These are phyloP conservation scores for Recurvomyces mirabilis DNA, from an alignment of 495 filamentous ascomycete genomes.

Conservation along the genomic window DNA sequence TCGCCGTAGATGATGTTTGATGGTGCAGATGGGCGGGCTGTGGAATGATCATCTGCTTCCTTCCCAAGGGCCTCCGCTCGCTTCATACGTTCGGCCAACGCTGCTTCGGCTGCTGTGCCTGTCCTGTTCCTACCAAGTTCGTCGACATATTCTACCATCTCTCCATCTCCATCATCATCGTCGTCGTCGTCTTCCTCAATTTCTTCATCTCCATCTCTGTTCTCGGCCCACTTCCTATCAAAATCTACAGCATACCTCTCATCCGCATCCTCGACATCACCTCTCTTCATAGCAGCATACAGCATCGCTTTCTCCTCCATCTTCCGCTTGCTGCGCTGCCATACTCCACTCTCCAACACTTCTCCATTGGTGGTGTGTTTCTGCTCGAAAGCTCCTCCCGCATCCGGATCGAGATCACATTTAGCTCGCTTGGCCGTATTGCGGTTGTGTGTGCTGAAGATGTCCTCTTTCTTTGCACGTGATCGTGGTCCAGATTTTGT, in stretches of 20 bases:
- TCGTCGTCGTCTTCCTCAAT: slow-evolving; percentile 33
- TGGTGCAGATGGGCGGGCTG: slow-evolving; percentile 52
- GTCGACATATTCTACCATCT: slow-evolving; percentile 71
- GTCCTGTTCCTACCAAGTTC: slow-evolving; percentile 73
- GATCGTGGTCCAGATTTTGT: slow-evolving; percentile 41
- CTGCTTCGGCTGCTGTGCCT: slow-evolving; percentile 53
- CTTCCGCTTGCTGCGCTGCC: slow-evolving; percentile 56
- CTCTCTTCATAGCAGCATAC: slow-evolving; percentile 75
- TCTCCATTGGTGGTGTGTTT: slow-evolving; percentile 35
- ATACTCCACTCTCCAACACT: slow-evolving; percentile 34
- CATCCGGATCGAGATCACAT: slow-evolving; percentile 29
- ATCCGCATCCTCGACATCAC: slow-evolving; percentile 46
- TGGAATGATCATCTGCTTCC: slow-evolving; percentile 36
- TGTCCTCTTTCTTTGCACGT: slow-evolving; percentile 55
- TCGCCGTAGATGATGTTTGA: slow-evolving; percentile 70
- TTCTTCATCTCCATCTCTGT: slow-evolving; percentile 28
- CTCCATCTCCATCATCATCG: slow-evolving; percentile 38
- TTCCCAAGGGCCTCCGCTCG: slow-evolving; percentile 35
- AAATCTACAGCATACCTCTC: slow-evolving; percentile 72
- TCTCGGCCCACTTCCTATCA: slow-evolving; percentile 83
- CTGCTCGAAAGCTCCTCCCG: slow-evolving; percentile 22
- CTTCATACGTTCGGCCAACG: slow-evolving; percentile 40
- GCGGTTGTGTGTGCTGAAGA: slow-evolving; percentile 58
- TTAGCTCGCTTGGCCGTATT: slow-evolving; percentile 53
- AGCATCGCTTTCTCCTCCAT: slow-evolving; percentile 80